Evolutionary conservation across 2,329 filamentous ascomycete genomes (phyloP), one percentile per base, ranked within the genome.

Genomic region (Dothideomycetes sp.): DNA sequence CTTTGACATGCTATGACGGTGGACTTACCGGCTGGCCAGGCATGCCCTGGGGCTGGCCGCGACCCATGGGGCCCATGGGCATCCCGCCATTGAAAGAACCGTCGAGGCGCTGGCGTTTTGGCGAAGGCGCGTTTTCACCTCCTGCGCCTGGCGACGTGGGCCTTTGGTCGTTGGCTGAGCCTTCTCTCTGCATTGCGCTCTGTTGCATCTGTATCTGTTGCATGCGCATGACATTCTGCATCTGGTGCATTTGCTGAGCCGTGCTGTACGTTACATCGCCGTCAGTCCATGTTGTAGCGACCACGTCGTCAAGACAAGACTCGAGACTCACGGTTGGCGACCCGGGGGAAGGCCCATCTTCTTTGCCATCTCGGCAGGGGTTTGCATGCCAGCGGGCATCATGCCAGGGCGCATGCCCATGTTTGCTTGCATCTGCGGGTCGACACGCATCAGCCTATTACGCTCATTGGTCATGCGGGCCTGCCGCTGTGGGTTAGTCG

Each of bases 61-160:
- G 76, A 53, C 82, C 82, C 62, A 84, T 85, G 41, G 78, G 76
- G 65, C 82, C 82, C 74, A 88, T 82, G 53, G 80, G 82, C 37
- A 40, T 40, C 56, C 79, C 80, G 47, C 80, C 78, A 58, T 84
- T 84, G 63, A 85, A 86, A 8, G 73, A 72, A 55, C 81, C 79
- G 49, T 88, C 84, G 46, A 94, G 74, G 43, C 88, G 83, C 44
- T 80, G 84, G 55, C 88, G 77, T 68, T 96, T 96, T 2, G 89
- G 89, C 22, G 89, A 96, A 4, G 87, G 86, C 18, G 85, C 87
- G 55, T 91, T 91, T 39, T 95, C 88, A 41, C 79, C 80, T 20
- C 28, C 36, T 25, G 82, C 81, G 36, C 80, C 78, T 6, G 89
- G 89, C 23, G 89, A 94, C 44, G 81, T 79, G 19, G 86, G 81